phyloP scores from a whole-genome alignment of 371 early-diverging fungal species.

The Synchytrium microbalum region DNA sequence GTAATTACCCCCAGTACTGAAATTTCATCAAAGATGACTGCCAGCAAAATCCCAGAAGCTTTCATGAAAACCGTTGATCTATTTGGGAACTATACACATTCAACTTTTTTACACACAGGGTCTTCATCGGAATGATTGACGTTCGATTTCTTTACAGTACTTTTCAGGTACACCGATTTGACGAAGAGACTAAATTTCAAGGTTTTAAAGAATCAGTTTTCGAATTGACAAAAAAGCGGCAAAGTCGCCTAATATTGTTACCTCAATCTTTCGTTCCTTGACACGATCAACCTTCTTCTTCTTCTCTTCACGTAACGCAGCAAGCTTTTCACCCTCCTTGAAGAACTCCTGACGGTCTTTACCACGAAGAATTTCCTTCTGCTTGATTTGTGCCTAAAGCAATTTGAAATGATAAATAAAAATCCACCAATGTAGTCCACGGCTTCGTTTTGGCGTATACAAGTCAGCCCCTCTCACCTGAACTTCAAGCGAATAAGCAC shows the following conservation, averaged over 20 bases:
- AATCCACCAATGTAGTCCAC: slow-evolving; percentile 1
- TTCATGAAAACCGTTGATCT: no score
- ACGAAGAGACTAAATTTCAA: slow-evolving; percentile 24
- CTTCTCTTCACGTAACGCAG: slow-evolving; percentile 37
- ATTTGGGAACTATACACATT: no score
- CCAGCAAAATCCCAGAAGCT: no score
- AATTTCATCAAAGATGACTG: no score
- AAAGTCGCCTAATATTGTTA: slow-evolving; percentile 7
- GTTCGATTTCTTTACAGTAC: slow-evolving; percentile 44
- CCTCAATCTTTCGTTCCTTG: slow-evolving; percentile 40
- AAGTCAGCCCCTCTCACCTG: slow-evolving; percentile 17
- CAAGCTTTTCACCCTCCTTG: slow-evolving; percentile 39
- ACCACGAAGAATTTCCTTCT: slow-evolving; percentile 29
- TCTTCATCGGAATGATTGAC: slow-evolving; percentile 20
- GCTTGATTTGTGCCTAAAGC: slow-evolving; percentile 35
- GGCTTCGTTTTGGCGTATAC: not conserved
- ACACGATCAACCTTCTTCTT: slow-evolving; percentile 39
- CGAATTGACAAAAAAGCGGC: not conserved
- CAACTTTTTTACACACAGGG: no score
- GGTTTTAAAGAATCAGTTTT: slow-evolving; percentile 8
- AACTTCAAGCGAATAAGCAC: slow-evolving; percentile 34
- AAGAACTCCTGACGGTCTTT: slow-evolving; percentile 46
- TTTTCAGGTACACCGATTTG: slow-evolving; percentile 43
- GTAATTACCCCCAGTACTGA: no score
- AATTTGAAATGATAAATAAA: not conserved